Evolutionary conservation across 129 eudicot species (phyloP), one percentile per base, ranked within the genome.

Genomic region (Tagetes patula): DNA sequence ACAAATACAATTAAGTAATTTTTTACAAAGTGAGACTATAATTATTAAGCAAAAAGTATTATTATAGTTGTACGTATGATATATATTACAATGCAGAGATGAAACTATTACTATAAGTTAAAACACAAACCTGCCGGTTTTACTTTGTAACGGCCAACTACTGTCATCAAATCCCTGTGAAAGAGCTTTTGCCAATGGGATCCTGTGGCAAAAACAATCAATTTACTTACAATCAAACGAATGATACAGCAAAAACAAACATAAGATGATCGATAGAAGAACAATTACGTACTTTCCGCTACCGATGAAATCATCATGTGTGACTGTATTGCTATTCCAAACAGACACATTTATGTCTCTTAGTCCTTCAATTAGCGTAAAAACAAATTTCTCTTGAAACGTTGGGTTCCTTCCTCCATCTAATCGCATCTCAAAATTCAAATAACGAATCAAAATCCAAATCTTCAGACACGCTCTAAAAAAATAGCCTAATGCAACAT

Each of bases 321-420:
- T 77, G 39, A 95, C 43, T 0, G 96, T 84, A 80, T 95, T 95
- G 85, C 99, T 95, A 67, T 95, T 95, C 94, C 96, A 95, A 14
- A 95, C 99, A 3, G 81, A 38, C 72, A 90, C 85, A 75, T 40
- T 82, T 40, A 95, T 6, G 69, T 95, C 99, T 71, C 96, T 58
- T 38, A 95, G 6, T 8, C 99, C 97, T 79, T 95, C 99, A 60
- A 88, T 82, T 66, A 95, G 79, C 2, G 75, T 83, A 62, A 84
- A 95, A 74, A 80, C 80, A 59, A 90, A 95, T 74, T 95, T 95
- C 83, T 90, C 94, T 79, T 95, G 99, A 65, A 95, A 95, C 14
- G 83, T 77, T 37, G 99, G 99, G 67, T 88, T 85, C 67, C 88
- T 95, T 41, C 99, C 99, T 65, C 99, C 99, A 85, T 94, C 99